These are phyloP conservation scores for Letharia columbiana DNA, from an alignment of 495 filamentous ascomycete species.

Conservation along the genomic window DNA sequence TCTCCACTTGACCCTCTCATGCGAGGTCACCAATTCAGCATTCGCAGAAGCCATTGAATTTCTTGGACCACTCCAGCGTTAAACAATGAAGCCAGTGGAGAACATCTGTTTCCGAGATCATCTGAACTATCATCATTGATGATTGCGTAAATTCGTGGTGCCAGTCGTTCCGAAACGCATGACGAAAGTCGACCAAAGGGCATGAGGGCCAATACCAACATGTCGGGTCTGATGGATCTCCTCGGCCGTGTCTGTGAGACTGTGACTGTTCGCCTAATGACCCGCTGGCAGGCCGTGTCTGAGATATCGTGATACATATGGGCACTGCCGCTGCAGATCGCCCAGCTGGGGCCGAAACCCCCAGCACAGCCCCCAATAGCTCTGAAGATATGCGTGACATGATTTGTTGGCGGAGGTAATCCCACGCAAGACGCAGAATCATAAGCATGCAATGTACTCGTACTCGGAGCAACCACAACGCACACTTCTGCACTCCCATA, in stretches of 20 bases:
- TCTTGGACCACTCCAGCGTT: not conserved
- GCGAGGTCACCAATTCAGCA: not conserved
- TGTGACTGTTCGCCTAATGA: not conserved
- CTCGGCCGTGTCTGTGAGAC: not conserved
- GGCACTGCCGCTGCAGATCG: not conserved
- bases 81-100: not conserved
- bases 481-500: not conserved
- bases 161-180: not conserved
- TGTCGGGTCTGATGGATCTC: slow-evolving; percentile 1
- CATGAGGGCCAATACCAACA: not conserved
- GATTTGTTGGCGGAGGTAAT: not conserved
- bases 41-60: not conserved
- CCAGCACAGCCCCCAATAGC: not conserved
- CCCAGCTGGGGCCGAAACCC: not conserved
- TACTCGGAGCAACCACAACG: no score
- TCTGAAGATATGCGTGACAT: not conserved
- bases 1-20: not conserved
- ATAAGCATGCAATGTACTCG: not conserved
- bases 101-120: not conserved
- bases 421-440: not conserved
- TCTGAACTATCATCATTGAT: not conserved
- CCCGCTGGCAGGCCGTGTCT: not conserved
- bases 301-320: slow-evolving; percentile 1
- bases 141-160: not conserved
- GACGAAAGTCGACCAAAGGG: not conserved